phyloP scores from a whole-genome alignment of 83 land plant species.

The Diphasiastrum complanatum region DNA sequence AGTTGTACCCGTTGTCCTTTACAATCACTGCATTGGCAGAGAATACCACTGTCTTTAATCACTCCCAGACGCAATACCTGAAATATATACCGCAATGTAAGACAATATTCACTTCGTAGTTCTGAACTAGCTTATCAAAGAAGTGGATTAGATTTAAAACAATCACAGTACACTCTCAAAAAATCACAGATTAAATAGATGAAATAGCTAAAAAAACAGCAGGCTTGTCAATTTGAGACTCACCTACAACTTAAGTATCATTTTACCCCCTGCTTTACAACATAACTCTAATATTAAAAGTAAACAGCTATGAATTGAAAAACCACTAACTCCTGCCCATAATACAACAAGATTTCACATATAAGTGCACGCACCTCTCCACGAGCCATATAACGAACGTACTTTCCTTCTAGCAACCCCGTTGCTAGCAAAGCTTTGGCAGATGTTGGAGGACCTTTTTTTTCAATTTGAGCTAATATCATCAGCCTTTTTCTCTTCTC shows the following conservation, averaged over 20 bases:
- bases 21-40: constrained; percentile 13
- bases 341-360: background rate
- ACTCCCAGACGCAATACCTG: constrained; percentile 20
- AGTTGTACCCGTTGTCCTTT: constrained; percentile 14
- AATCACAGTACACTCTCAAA: background rate
- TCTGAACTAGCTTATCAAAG: background rate
- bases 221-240: no score
- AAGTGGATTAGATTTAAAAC: background rate
- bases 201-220: no score
- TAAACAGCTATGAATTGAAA: background rate
- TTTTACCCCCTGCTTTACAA: no score
- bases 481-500: background rate
- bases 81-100: background rate
- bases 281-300: no score
- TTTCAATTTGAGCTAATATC: background rate
- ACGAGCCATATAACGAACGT: constrained; percentile 9
- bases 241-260: no score
- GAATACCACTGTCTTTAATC: constrained; percentile 15
- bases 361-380: constrained; percentile 22
- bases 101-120: background rate
- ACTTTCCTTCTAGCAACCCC: constrained; percentile 13
- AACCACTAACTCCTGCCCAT: background rate
- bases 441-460: constrained; percentile 8
- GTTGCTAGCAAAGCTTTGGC: constrained; percentile 15
- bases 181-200: no score